Evolutionary conservation across 169 alveolate species (phyloP).

Genomic region (Besnoitia besnoiti): DNA sequence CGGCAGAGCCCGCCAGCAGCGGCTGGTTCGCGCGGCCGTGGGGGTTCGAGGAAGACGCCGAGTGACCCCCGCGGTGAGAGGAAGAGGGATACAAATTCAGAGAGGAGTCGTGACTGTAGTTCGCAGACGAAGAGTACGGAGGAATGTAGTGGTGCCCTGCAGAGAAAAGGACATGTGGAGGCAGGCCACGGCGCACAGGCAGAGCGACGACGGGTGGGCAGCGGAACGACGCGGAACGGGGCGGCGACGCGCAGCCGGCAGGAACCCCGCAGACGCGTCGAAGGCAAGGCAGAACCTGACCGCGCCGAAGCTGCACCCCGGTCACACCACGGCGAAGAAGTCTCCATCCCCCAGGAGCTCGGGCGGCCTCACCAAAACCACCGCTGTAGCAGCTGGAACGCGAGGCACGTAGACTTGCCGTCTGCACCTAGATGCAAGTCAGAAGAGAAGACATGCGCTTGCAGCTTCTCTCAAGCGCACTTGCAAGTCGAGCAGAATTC

Average conservation of each 20-base stretch:
- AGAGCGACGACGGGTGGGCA: not conserved
- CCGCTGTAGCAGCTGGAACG: too few species aligned
- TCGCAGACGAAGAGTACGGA: not conserved
- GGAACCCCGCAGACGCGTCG: not conserved
- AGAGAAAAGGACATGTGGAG: not conserved
- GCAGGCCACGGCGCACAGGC: not conserved
- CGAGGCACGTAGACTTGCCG: too few species aligned
- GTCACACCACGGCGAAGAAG: too few species aligned
- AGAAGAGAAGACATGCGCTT: too few species aligned
- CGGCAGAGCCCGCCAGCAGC: not conserved
- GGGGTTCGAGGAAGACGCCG: not conserved
- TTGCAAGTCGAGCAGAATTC: too few species aligned
- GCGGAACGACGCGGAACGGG: not conserved
- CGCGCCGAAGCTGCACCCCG: too few species aligned
- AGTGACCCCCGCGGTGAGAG: not conserved
- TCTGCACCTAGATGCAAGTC: too few species aligned
- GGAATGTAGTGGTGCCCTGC: not conserved
- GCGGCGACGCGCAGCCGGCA: not conserved
- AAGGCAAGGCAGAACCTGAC: not conserved
- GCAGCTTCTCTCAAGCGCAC: too few species aligned
- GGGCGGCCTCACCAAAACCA: too few species aligned
- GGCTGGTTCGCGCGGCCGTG: not conserved
- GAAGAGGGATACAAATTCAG: not conserved
- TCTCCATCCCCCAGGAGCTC: too few species aligned
- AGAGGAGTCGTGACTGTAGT: not conserved